phyloP scores from a whole-genome alignment of 345 rosid species.

The Isatis tinctoria region DNA sequence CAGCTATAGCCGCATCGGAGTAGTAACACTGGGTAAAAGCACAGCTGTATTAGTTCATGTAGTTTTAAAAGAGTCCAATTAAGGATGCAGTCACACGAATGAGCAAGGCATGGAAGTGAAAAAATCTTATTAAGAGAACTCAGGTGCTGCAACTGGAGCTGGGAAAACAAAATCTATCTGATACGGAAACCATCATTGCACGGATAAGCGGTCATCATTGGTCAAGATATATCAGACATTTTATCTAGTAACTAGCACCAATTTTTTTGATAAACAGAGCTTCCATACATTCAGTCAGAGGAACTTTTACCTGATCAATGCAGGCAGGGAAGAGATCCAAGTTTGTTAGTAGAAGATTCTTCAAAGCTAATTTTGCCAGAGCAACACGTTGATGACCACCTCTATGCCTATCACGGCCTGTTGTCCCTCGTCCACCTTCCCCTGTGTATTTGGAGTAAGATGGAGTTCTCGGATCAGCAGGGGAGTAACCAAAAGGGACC shows the following conservation, averaged over 20 bases:
- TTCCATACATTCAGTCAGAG: constrained; percentile 19
- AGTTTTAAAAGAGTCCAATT: background rate
- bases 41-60: constrained; percentile 24
- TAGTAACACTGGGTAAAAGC: constrained; percentile 74
- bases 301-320: constrained; percentile 81
- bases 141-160: constrained; percentile 7
- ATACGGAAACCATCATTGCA: constrained; percentile 9
- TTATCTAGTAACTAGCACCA: background rate
- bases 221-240: constrained; percentile 8
- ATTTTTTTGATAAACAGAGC: background rate
- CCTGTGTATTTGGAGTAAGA: constrained; percentile 81
- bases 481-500: constrained; percentile 94
- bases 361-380: constrained; percentile 91
- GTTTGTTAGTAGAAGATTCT: constrained; percentile 91
- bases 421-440: constrained; percentile 79
- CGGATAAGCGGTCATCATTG: background rate
- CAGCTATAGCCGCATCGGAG: constrained; percentile 93
- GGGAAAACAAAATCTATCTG: background rate
- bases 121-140: constrained; percentile 14
- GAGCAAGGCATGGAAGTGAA: constrained; percentile 12
- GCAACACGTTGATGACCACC: constrained; percentile 89
- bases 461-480: constrained; percentile 90
- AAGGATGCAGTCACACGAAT: background rate
- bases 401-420: constrained; percentile 83
- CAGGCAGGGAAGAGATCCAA: constrained; percentile 97